Evolutionary conservation across 2,329 filamentous ascomycete genomes (phyloP).

Genomic region (Gnomoniopsis sp.): DNA sequence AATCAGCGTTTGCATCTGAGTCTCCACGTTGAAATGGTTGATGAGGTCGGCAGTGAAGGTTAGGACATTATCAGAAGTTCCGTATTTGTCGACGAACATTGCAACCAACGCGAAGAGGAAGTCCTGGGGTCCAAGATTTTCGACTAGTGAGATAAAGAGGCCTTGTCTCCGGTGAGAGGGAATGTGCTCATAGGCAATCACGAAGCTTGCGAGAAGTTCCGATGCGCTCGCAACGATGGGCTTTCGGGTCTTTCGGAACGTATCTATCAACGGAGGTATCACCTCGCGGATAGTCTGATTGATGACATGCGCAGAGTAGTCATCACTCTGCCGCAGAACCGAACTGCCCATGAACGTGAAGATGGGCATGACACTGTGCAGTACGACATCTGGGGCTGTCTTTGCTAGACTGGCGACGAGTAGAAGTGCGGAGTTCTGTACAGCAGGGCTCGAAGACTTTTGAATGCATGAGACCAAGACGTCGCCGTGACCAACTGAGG

Average conservation of each 20-base stretch:
- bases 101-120: constrained; percentile 84
- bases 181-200: constrained; percentile 93
- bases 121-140: constrained; percentile 80
- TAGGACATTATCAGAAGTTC: constrained; percentile 68
- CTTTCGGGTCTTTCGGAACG: constrained; percentile 76
- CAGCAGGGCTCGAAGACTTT: constrained; percentile 84
- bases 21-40: constrained; percentile 66
- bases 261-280: constrained; percentile 84
- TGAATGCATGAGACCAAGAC: constrained; percentile 92
- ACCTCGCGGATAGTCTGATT: constrained; percentile 93
- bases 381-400: constrained; percentile 82
- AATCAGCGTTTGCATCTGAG: constrained; percentile 75
- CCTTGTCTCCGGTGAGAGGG: constrained; percentile 79
- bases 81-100: constrained; percentile 88
- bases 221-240: constrained; percentile 77
- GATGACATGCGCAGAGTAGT: constrained; percentile 95
- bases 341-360: constrained; percentile 98
- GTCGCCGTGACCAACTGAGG: constrained; percentile 79
- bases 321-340: constrained; percentile 86
- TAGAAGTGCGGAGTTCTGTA: constrained; percentile 87
- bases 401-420: constrained; percentile 83
- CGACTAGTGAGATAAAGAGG: constrained; percentile 79
- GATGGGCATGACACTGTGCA: constrained; percentile 98
- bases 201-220: constrained; percentile 91
- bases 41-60: constrained; percentile 75